phyloP scores from a whole-genome alignment of 2,329 filamentous ascomycete genomes.

The Penicillium sp. region DNA sequence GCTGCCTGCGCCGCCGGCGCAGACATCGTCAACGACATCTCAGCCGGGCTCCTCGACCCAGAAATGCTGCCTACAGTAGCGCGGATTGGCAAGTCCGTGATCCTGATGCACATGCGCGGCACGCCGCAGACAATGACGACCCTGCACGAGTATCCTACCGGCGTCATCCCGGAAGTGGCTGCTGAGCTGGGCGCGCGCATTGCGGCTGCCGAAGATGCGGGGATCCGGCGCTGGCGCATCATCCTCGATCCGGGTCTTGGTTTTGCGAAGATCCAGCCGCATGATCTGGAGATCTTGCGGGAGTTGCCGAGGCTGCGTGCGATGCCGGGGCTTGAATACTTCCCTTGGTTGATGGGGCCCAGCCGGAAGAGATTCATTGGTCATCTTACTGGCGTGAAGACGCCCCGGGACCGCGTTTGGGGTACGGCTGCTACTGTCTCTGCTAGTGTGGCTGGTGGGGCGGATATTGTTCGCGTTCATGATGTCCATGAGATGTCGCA shows the following conservation, averaged over 20 bases:
- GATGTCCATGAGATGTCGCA: conserved; percentile 83
- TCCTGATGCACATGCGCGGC: conserved; percentile 92
- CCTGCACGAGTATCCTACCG: conserved; percentile 65
- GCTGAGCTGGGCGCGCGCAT: conserved; percentile 69
- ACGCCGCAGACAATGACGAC: conserved; percentile 76
- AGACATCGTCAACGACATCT: conserved; percentile 93
- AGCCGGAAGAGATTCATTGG: conserved; percentile 91
- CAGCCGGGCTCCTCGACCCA: conserved; percentile 72
- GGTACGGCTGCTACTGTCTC: conserved; percentile 87
- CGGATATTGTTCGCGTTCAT: conserved; percentile 89
- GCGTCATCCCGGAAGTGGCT: conserved; percentile 63
- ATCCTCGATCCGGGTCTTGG: conserved; percentile 91
- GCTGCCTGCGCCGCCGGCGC: conserved; percentile 74
- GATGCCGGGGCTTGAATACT: conserved; percentile 46
- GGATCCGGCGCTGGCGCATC: conserved; percentile 88
- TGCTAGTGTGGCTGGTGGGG: conserved; percentile 79
- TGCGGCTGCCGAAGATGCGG: conserved; percentile 71
- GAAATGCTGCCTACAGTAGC: conserved; percentile 81
- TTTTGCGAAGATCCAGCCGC: conserved; percentile 78
- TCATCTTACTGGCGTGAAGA: conserved; percentile 69
- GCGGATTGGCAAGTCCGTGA: conserved; percentile 70
- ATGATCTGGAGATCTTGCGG: conserved; percentile 79
- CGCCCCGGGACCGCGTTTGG: conserved; percentile 69
- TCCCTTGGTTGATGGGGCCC: conserved; percentile 86
- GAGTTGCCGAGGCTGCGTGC: conserved; percentile 60